phyloP scores from a whole-genome alignment of 768 basidiomycete genomes.

The Tylopilus intermedius region DNA sequence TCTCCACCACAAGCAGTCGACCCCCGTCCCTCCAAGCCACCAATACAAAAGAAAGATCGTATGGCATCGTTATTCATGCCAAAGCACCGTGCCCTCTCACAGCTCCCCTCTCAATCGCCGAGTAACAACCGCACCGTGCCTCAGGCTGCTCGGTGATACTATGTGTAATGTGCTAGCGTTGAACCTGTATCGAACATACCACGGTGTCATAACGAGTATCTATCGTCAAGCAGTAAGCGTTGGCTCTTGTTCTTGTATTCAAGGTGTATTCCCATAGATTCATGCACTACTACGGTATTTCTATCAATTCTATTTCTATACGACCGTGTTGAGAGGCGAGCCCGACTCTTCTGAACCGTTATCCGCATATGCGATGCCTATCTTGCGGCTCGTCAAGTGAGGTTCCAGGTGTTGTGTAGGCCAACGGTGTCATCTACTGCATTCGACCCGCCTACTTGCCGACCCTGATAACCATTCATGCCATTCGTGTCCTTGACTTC shows the following conservation, averaged over 20 bases:
- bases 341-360: not conserved
- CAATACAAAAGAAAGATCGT: constrained; percentile 55
- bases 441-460: constrained; percentile 29
- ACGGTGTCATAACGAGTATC: constrained; percentile 1
- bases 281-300: constrained; percentile 4
- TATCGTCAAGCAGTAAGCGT: constrained; percentile 1
- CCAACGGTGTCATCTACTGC: constrained; percentile 72
- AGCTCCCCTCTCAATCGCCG: constrained; percentile 38
- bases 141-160: constrained; percentile 13
- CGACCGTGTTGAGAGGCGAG: not conserved
- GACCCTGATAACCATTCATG: constrained; percentile 16
- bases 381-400: constrained; percentile 22
- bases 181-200: not conserved
- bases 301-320: constrained; percentile 8
- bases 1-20: constrained; percentile 21
- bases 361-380: constrained; percentile 1
- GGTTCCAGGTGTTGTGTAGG: constrained; percentile 67
- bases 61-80: constrained; percentile 65
- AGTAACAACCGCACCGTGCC: constrained; percentile 19
- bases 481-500: constrained; percentile 33
- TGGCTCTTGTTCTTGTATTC: constrained; percentile 10
- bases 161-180: not conserved
- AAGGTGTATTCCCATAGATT: constrained; percentile 12
- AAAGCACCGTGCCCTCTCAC: constrained; percentile 63
- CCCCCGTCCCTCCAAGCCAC: constrained; percentile 34